A percentile compares a stretch with the other conserved stretches of the same genome.
phyloP scores from a whole-genome alignment of 1,139 yeast species.

The Tardiomyces depauwii region DNA sequence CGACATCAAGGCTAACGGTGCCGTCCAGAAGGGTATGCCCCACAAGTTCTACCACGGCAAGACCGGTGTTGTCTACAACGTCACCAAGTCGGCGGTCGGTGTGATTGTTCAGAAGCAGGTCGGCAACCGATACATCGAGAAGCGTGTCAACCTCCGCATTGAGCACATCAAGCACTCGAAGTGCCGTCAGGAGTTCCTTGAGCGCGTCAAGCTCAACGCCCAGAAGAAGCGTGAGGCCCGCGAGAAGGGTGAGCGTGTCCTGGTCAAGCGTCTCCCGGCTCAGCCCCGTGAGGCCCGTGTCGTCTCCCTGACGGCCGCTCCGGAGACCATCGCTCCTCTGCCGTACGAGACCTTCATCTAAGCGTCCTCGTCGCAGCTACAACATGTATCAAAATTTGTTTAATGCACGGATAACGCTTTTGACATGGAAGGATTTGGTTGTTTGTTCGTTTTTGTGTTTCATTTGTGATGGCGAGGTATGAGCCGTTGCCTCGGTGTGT shows the following conservation, averaged over 20 bases:
- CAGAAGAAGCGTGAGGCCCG: constrained; percentile 90
- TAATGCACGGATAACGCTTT: too few species aligned
- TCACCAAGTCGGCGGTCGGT: constrained; percentile 97
- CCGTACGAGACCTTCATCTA: constrained; percentile 99
- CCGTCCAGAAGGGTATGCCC: constrained; percentile 99
- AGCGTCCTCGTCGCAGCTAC: constrained; percentile 19
- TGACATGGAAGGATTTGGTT: too few species aligned
- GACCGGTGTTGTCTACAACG: constrained; percentile 98
- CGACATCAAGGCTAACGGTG: constrained; percentile 97
- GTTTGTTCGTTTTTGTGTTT: too few species aligned
- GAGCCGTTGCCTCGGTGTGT: too few species aligned
- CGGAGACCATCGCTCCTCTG: constrained; percentile 98
- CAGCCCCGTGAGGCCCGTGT: constrained; percentile 91
- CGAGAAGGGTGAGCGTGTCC: constrained; percentile 83
- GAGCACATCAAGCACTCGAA: constrained; percentile 99
- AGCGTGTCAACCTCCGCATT: constrained; percentile 96
- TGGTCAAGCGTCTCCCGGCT: constrained; percentile 97
- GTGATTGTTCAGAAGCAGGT: constrained; percentile 96
- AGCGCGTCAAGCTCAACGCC: constrained; percentile 96
- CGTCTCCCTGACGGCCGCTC: constrained; percentile 62
- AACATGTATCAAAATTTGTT: too few species aligned
- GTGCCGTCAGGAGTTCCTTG: constrained; percentile 98
- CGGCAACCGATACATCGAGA: constrained; percentile 97
- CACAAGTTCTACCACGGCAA: constrained; percentile 99
- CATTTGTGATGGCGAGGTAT: too few species aligned